Conservation (phyloP, 257 asterid species). For the Solanum bukasovii region DNA sequence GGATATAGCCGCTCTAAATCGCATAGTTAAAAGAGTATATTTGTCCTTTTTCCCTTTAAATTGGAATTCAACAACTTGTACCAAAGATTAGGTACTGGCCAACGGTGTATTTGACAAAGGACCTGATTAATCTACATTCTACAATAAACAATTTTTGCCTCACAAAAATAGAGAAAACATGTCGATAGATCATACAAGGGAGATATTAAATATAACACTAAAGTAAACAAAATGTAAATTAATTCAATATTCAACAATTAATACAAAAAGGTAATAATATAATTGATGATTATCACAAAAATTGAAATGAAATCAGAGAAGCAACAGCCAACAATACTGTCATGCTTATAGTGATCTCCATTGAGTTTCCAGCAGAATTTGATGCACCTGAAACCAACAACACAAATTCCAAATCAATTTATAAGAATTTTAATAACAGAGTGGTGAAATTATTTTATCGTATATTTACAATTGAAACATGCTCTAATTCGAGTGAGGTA, state of each 20-base stretch:
- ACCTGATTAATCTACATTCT: neutral
- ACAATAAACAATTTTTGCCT: neutral
- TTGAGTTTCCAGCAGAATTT: neutral
- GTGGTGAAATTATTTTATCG: neutral
- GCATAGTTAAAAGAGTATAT: neutral
- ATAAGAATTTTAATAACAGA: neutral
- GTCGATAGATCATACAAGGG: neutral
- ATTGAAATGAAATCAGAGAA: conserved; percentile 7
- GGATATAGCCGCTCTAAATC: neutral
- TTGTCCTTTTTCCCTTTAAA: neutral
- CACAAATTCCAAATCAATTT: neutral
- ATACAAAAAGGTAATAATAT: neutral
- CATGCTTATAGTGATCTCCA: neutral
- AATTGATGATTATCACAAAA: neutral
- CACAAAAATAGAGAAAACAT: neutral
- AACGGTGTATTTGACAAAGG: neutral
- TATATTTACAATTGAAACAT: neutral
- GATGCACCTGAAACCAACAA: conserved; percentile 12
- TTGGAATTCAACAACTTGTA: neutral
- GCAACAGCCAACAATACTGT: neutral
- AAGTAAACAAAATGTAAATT: neutral
- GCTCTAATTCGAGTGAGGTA: neutral
- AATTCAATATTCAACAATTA: neutral
- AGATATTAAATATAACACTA: neutral
- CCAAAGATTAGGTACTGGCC: neutral